phyloP scores from a whole-genome alignment of 495 filamentous ascomycete genomes.

The Cenococcum geophilum region DNA sequence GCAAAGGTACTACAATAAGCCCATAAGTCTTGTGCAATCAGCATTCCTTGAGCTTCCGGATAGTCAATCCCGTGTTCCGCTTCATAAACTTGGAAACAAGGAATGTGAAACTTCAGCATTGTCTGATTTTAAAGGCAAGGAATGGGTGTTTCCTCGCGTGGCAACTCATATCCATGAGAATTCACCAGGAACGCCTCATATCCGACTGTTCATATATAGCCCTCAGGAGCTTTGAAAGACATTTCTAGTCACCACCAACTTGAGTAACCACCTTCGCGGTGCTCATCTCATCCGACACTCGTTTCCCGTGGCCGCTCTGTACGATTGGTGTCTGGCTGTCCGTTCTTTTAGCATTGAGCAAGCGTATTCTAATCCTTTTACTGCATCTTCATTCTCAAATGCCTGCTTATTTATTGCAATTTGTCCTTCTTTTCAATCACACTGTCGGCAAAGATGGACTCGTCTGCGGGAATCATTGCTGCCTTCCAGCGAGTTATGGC shows the following conservation, averaged over 20 bases:
- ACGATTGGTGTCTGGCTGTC: background rate
- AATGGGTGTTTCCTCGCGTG: slow-evolving; percentile 24
- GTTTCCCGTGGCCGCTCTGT: background rate
- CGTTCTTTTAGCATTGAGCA: slow-evolving; percentile 1
- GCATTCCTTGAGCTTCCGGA: background rate
- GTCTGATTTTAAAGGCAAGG: slow-evolving; percentile 22
- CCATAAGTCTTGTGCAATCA: background rate
- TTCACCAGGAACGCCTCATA: slow-evolving; percentile 6
- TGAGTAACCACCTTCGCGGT: background rate
- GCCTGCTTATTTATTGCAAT: background rate
- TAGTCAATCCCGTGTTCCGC: background rate
- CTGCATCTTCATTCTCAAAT: slow-evolving; percentile 1
- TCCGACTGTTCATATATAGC: slow-evolving; percentile 15
- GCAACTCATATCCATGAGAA: slow-evolving; percentile 19
- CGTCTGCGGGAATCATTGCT: background rate
- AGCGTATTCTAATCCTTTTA: background rate
- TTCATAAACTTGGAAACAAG: slow-evolving; percentile 6
- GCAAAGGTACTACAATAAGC: too few species aligned
- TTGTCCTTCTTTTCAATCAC: background rate
- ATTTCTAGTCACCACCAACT: background rate
- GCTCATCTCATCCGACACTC: slow-evolving; percentile 1
- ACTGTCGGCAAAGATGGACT: slow-evolving; percentile 6
- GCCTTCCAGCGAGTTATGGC: slow-evolving; percentile 8
- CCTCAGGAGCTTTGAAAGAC: slow-evolving; percentile 3
- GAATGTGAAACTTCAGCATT: slow-evolving; percentile 22